Evolutionary conservation across 2,329 filamentous ascomycete genomes (phyloP), one percentile per base, ranked within the genome.

Genomic region (Scleromitrula shiraiana): DNA sequence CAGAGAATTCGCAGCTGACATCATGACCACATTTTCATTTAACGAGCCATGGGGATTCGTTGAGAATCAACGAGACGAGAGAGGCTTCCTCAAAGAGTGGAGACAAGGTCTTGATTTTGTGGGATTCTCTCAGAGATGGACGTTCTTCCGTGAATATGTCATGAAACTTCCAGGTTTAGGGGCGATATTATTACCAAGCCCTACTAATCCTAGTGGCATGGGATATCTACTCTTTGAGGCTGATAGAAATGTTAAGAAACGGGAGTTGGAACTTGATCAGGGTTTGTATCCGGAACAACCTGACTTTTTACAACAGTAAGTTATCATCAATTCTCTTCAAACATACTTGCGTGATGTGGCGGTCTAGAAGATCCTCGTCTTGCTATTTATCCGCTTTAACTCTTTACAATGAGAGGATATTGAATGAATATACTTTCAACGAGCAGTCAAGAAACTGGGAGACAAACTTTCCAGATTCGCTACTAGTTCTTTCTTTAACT

Each of bases 1-100:
- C 35, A 46, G 43, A 30, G 6, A 46, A 23, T 46, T 46, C 5
- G 9, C 50, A 2, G 65, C 66, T 4, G 68, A 70, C 39, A 64
- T 68, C 33, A 66, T 70, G 62, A 65, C 64, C 7, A 65, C 66
- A 59, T 59, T 70, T 7, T 61, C 60, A 2, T 70, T 70, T 50
- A 58, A 55, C 4, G 39, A 62, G 3, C 57, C 66, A 3, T 70
- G 66, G 59, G 67, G 67, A 0, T 67, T 67, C 43, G 64, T 70
- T 12, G 46, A 59, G 50, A 66, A 68, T 38, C 60, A 64, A 46
- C 60, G 64, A 20, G 68, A 70, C 53, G 66, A 69, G 50, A 61
- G 64, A 22, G 51, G 54, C 12, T 59, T 69, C 17, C 54, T 69
- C 10, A 4, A 22, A 1, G 4, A 8, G 14, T 46, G 43, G 43